phyloP scores from a whole-genome alignment of 2,329 filamentous ascomycete genomes.

The Botrytis sinoallii region DNA sequence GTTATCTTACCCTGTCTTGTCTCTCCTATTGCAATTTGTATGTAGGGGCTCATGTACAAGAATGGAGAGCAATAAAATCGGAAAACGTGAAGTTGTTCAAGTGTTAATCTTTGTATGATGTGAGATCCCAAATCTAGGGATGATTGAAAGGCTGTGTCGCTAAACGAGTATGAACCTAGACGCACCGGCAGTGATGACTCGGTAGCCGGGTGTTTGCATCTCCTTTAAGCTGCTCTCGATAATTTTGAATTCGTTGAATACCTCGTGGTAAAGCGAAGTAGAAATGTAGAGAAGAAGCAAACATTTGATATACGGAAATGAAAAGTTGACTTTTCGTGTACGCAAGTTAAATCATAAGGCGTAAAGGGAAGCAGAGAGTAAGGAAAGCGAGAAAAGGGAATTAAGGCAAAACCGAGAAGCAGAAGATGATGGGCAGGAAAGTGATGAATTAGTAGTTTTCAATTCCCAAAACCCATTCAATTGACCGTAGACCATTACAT shows the following conservation, averaged over 20 bases:
- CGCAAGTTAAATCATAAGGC: not conserved
- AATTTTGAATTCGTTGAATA: not conserved
- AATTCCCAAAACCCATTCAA: too few species aligned
- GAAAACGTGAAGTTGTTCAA: not conserved
- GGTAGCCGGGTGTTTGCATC: not conserved
- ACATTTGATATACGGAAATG: not conserved
- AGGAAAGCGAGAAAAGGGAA: not conserved
- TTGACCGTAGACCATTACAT: not conserved
- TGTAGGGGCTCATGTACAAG: not conserved
- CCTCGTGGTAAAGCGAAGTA: not conserved
- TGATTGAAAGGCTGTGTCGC: not conserved
- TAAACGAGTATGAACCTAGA: not conserved
- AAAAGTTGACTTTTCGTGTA: rapidly evolving
- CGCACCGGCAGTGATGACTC: not conserved
- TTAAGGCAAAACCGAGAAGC: not conserved
- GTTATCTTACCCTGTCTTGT: not conserved
- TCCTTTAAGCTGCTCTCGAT: not conserved
- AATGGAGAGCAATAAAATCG: not conserved
- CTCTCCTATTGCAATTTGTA: not conserved
- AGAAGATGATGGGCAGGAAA: not conserved
- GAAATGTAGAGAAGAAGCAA: not conserved
- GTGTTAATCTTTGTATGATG: not conserved
- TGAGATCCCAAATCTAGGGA: not conserved
- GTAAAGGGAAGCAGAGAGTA: not conserved
- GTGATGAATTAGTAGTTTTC: too few species aligned